phyloP scores from a whole-genome alignment of 192 early-diverging fungal genomes.

The Haplosporangium gracile region DNA sequence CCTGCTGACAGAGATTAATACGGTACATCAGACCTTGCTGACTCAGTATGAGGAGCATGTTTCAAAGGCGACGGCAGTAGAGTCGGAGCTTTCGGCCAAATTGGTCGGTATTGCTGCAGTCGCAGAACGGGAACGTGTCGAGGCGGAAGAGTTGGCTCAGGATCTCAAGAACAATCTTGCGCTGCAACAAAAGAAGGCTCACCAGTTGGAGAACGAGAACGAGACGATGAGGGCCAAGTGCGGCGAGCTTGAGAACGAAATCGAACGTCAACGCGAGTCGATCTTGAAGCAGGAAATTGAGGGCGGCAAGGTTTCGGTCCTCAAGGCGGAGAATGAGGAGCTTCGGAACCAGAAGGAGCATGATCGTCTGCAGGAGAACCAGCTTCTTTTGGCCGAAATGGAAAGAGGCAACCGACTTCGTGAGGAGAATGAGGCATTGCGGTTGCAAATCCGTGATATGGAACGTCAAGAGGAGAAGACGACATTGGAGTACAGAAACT shows the following conservation, averaged over 20 bases:
- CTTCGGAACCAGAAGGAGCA: constrained; percentile 49
- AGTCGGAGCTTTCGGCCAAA: constrained; percentile 47
- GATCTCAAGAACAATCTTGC: constrained; percentile 39
- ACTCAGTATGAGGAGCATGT: constrained; percentile 43
- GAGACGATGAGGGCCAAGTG: constrained; percentile 44
- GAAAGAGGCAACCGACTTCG: constrained; percentile 42
- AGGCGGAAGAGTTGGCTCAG: constrained; percentile 36
- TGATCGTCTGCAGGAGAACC: constrained; percentile 40
- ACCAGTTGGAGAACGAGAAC: constrained; percentile 36
- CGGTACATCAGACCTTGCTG: constrained; percentile 37
- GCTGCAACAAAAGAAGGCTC: constrained; percentile 27
- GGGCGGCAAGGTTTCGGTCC: constrained; percentile 32
- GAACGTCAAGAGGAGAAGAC: constrained; percentile 36
- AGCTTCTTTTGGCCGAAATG: constrained; percentile 51
- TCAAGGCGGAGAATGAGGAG: constrained; percentile 53
- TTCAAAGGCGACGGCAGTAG: constrained; percentile 26
- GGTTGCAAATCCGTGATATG: constrained; percentile 41
- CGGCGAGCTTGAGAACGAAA: constrained; percentile 50
- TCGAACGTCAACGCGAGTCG: constrained; percentile 47
- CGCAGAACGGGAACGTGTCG: constrained; percentile 40
- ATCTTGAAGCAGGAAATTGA: constrained; percentile 55
- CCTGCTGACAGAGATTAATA: constrained; percentile 26
- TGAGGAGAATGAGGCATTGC: constrained; percentile 42
- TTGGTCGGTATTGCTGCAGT: constrained; percentile 46
- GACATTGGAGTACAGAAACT: constrained; percentile 18